Conservation (phyloP, 2,329 filamentous ascomycete species). For the Aspergillus caelatus region DNA sequence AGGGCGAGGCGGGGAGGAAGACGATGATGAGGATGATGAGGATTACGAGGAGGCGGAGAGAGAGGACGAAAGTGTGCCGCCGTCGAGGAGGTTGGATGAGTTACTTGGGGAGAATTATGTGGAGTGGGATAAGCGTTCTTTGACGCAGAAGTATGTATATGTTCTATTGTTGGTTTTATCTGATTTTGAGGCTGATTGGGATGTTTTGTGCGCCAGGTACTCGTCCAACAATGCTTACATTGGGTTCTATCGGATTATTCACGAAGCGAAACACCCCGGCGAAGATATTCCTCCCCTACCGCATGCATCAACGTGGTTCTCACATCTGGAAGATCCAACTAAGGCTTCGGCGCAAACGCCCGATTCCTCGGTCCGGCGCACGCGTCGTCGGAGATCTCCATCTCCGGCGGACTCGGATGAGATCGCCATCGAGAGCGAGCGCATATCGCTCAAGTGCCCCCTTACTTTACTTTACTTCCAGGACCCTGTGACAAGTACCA, state of each 20-base stretch:
- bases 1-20: constrained; percentile 23
- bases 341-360: neutral
- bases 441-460: constrained; percentile 51
- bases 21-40: constrained; percentile 35
- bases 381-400: constrained; percentile 16
- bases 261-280: constrained; percentile 61
- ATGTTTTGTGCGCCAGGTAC: constrained; percentile 47
- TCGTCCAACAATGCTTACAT: constrained; percentile 62
- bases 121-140: constrained; percentile 41
- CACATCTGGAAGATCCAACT: constrained; percentile 46
- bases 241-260: constrained; percentile 63
- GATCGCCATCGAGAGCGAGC: constrained; percentile 50
- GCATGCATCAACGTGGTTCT: constrained; percentile 65
- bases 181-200: neutral
- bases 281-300: constrained; percentile 58
- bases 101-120: constrained; percentile 35
- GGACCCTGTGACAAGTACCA: constrained; percentile 51
- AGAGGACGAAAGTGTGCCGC: constrained; percentile 31
- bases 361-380: constrained; percentile 6
- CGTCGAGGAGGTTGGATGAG: constrained; percentile 39
- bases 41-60: constrained; percentile 43
- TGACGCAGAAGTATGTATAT: constrained; percentile 44
- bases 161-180: neutral
- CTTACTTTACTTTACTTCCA: constrained; percentile 50
- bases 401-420: constrained; percentile 44